These are phyloP conservation scores for Cicer pinnatifidum DNA, from an alignment of 306 rosid genomes.

Conservation along the genomic window DNA sequence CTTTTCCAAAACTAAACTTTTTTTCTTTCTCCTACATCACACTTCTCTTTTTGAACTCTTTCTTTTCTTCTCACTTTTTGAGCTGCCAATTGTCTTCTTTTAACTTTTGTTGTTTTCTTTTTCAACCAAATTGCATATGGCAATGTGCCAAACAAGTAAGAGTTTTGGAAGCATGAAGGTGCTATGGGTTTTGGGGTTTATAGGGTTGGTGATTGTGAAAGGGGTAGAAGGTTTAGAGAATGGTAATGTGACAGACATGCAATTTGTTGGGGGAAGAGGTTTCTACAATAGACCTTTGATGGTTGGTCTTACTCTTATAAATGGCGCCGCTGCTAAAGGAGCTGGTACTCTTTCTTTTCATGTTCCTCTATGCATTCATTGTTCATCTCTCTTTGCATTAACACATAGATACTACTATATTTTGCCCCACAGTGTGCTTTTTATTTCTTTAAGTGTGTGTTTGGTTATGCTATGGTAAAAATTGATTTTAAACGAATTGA, in stretches of 20 bases:
- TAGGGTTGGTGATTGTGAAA: conserved; percentile 47
- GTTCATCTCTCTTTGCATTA: not conserved
- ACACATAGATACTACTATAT: not conserved
- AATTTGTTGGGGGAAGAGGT: conserved; percentile 43
- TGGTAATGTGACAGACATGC: conserved; percentile 49
- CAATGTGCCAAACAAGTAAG: conserved; percentile 45
- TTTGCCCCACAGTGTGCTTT: not conserved
- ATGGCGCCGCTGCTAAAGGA: conserved; percentile 66
- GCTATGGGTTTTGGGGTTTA: conserved; percentile 43
- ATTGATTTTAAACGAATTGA: no score
- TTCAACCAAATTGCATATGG: conserved; percentile 17
- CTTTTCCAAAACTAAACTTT: not conserved
- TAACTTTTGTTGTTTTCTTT: conserved; percentile 1
- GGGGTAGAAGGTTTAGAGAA: conserved; percentile 46
- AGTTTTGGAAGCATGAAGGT: conserved; percentile 41
- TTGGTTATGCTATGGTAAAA: no score
- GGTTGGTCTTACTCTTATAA: conserved; percentile 55
- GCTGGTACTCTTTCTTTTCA: conserved; percentile 52
- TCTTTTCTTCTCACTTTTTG: conserved; percentile 18
- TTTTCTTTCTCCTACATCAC: conserved; percentile 24
- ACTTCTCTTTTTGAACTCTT: conserved; percentile 28
- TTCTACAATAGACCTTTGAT: conserved; percentile 47
- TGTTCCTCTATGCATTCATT: not conserved
- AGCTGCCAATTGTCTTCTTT: conserved; percentile 29
- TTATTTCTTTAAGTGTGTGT: not conserved